Base-by-base conservation (phyloP, 768 basidiomycete genomes). In the Dictyophora rubrovolvata region DNA sequence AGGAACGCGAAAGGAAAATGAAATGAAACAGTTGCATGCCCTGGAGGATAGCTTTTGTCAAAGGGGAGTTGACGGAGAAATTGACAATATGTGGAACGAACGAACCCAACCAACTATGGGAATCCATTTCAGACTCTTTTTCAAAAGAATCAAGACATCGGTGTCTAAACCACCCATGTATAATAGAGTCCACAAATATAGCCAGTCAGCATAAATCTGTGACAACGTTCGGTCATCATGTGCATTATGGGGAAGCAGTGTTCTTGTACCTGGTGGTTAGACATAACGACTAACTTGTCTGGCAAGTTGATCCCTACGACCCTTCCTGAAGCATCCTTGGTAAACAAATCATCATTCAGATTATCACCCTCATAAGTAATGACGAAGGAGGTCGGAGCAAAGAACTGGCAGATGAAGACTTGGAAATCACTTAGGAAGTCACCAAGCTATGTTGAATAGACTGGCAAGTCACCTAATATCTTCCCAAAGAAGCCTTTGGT, bases 1-100 rank as follows among this genome's bases (percentile, higher is more conserved):
- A 95, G 20, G 88, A 91, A 36, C 93, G 85, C 17, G 86, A 83
- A 21, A 97, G 79, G 71, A 97, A 97, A 60, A 97, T 92, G 71
- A 98, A 98, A 60, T 85, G 78, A 72, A 84, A 96, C 74, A 93
- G 86, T 79, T 89, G 92, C 92, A 96, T 97, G 59, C 81, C 87
- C 89, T 91, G 52, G 14, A 59, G 35, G 34, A 33, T 48, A 21
- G 23, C 42, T 35, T 28, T 22, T 4, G 48, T 14, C 6, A 18
- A 33, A 5, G 56, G 9, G 9, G 21, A 35, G 37, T 60, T 18
- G 36, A 48, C 49, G 9, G 49, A 21, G 42, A 42, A 56, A 28
- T 37, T 23, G 10, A 42, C n/a, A 10, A 17, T 34, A 28, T 33
- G 52, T 53, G 55, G 52, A 54, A 36, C 54, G 11, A 54, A 66